Evolutionary conservation across 2,329 filamentous ascomycete genomes (phyloP).

Genomic region (Phyllosticta capitalensis): DNA sequence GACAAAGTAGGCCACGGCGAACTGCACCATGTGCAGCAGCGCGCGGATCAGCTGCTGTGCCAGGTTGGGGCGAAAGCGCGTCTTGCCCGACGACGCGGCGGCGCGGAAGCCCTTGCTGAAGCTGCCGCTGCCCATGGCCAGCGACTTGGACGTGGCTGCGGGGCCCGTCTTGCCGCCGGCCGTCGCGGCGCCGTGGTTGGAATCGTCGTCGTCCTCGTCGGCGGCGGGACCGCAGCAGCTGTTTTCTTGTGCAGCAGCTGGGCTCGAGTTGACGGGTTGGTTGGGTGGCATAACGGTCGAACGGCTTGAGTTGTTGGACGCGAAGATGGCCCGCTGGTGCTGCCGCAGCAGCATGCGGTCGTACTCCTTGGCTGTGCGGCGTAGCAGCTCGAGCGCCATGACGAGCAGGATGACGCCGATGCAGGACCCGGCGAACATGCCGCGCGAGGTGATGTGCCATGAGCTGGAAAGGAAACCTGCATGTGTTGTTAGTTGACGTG

Average conservation of each 20-base stretch:
- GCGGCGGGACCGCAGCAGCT: background rate
- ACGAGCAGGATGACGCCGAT: constrained; percentile 70
- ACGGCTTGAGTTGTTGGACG: constrained; percentile 10
- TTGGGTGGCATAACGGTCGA: no score
- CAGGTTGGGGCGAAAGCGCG: constrained; percentile 43
- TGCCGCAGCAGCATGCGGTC: constrained; percentile 55
- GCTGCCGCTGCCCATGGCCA: background rate
- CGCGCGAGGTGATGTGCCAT: constrained; percentile 61
- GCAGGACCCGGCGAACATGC: constrained; percentile 71
- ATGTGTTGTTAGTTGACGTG: background rate
- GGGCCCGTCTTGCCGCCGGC: background rate
- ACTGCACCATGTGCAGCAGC: constrained; percentile 58
- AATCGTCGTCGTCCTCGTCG: constrained; percentile 3
- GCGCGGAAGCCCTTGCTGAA: background rate
- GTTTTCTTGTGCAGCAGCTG: background rate
- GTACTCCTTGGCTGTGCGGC: constrained; percentile 62
- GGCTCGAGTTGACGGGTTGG: no score
- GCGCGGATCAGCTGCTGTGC: constrained; percentile 59
- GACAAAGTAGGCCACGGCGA: constrained; percentile 67
- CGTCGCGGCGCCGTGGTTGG: background rate
- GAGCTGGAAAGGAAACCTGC: constrained; percentile 55
- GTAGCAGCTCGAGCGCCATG: constrained; percentile 61
- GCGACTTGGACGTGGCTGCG: background rate
- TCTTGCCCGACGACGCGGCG: background rate
- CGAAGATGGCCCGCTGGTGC: constrained; percentile 26